Base-by-base conservation (phyloP, 1,284 basidiomycete species). In the Leccinum subfulvum region DNA sequence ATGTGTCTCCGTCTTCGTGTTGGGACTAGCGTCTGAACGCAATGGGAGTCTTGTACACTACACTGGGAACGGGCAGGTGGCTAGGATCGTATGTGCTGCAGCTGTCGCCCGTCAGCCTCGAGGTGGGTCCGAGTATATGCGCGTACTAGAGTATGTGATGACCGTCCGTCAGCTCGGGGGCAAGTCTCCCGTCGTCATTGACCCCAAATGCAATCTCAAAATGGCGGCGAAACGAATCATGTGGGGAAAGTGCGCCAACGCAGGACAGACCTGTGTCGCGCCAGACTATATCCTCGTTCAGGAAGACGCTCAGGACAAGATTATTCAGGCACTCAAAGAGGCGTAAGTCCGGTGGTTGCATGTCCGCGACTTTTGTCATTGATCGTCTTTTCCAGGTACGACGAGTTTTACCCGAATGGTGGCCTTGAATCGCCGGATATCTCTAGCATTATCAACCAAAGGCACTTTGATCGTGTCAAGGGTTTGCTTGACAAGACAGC, bases 81-180 rank as follows among this genome's bases (percentile, higher is more conserved):
- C 84, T 1, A 86, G 82, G 67, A 87, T 97, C 63, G 85, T 98
- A 9, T 87, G 90, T 9, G 77, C 82, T 0, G 95, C 95, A 0
- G 94, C 94, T 97, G 18, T 94, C 94, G 0, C 94, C 95, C 0
- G 81, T 91, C 26, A 90, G 92, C 7, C 84, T 95, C 54, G 95
- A 92, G 80, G 87, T 87, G 49, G 2, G 71, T 68, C 3, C 2
- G 2, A 4, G 8, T 44, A 4, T 37, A 41, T 61, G 35, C 41
- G 35, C 14, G 3, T 41, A 13, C 3, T 8, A 8, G 23, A 30
- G 16, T 6, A 49, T 7, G 8, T n/a, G 2, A 2, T 65, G 53
- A 65, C 28, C 2, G 4, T 56, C 21, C 41, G 49, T 52, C 51
- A 78, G 75, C 77, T 77, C 23, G 77, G 77, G 1, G 75, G 77